These are phyloP conservation scores for Trichoderma lentiforme DNA, from an alignment of 2,329 filamentous ascomycete species.

Conservation along the genomic window DNA sequence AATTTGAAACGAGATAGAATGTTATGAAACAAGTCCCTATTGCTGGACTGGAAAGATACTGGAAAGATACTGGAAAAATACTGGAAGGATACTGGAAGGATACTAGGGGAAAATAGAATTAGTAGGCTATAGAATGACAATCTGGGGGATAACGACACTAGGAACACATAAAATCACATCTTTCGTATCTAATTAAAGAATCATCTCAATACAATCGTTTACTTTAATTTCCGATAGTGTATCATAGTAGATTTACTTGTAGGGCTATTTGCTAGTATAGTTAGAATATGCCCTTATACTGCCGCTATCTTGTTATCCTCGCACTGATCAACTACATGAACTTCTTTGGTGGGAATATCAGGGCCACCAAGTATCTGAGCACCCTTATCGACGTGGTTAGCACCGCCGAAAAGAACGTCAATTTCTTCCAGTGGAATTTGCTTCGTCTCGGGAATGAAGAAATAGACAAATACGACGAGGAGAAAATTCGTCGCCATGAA, in stretches of 20 bases:
- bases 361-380: not conserved
- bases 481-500: not conserved
- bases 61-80: not conserved
- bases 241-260: not conserved
- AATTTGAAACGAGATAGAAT: not conserved
- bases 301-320: not conserved
- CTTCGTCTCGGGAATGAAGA: constrained; percentile 1
- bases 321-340: not conserved
- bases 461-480: not conserved
- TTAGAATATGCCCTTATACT: not conserved
- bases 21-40: not conserved
- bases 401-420: not conserved
- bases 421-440: constrained; percentile 1
- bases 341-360: not conserved
- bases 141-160: not conserved
- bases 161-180: not conserved
- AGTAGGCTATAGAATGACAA: not conserved
- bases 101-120: not conserved
- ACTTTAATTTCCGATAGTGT: not conserved
- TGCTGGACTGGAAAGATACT: not conserved
- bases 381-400: not conserved
- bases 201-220: not conserved
- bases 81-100: not conserved
- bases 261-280: not conserved
- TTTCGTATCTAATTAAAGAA: not conserved